Conservation (phyloP, 306 rosid genomes). For the Dryas octopetala region DNA sequence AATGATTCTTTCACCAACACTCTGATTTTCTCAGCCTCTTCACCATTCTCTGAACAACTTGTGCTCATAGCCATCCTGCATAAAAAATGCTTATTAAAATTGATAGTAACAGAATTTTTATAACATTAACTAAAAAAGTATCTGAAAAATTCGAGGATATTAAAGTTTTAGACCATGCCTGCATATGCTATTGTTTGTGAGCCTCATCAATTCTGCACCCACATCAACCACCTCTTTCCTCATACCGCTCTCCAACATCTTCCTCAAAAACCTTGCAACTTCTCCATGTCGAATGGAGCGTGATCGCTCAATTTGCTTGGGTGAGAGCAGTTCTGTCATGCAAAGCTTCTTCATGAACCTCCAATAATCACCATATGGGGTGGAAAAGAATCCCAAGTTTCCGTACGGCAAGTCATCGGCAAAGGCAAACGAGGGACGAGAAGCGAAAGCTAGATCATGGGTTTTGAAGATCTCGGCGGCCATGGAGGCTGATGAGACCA, state of each 20-base stretch:
- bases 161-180: too few relatives aligned
- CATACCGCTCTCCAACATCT: constrained; percentile 24
- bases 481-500: constrained; percentile 40
- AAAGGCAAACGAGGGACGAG: constrained; percentile 45
- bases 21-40: constrained; percentile 43
- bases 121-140: too few relatives aligned
- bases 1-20: constrained; percentile 39
- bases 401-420: constrained; percentile 44
- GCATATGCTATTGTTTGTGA: constrained; percentile 36
- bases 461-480: constrained; percentile 48
- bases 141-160: constrained; percentile 12
- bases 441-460: constrained; percentile 42
- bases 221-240: constrained; percentile 28
- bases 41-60: constrained; percentile 39
- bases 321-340: constrained; percentile 35
- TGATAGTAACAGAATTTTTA: too few relatives aligned
- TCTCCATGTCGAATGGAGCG: constrained; percentile 31
- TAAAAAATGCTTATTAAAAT: too few relatives aligned
- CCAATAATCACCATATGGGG: constrained; percentile 52
- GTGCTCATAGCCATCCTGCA: constrained; percentile 52
- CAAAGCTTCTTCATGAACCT: constrained; percentile 55
- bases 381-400: constrained; percentile 36
- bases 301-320: constrained; percentile 37
- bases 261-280: constrained; percentile 14
- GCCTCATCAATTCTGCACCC: constrained; percentile 45